Evolutionary conservation across 805 yeast genomes (phyloP), one percentile per base, ranked within the genome.

Genomic region (Kodamaea sagamina): DNA sequence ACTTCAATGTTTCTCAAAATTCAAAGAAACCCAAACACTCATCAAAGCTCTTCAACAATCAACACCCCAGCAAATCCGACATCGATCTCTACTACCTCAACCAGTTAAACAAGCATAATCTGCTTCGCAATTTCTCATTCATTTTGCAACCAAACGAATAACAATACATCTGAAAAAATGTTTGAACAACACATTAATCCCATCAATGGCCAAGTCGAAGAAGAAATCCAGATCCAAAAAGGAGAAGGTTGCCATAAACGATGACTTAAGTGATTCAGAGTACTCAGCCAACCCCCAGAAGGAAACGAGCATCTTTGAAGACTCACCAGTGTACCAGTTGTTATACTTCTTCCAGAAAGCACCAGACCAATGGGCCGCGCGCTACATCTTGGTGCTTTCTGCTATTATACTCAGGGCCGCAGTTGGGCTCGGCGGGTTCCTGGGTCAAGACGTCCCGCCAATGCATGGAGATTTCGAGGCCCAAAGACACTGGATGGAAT

Each of bases 381-480:
- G 93, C 40, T 87, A 88, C 60, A 79, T 88, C 36, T 77, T 86
- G 18, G 73, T 86, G 3, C 64, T 86, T 39, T 78, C 86, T 47
- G 88, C 95, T 1, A 62, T 90, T 4, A 78, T 92, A 8, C 74
- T 89, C 2, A 74, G 96, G 49, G 76, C 87, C 41, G 96, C 95
- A 1, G 83, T 92, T 16, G 96, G 97, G 0, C 69, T 90, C 27
- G 99, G 98, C 0, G 76, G 89, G 4, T 90, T 80, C 58, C 88
- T 96, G 16, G 99, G 99, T 0, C 60, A 63, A 47, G 65, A 66
- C 6, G 67, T 72, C 1, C 81, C 86, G 6, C 98, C 98, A 4
- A 79, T 88, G 79, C 81, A 71, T 68, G 99, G 99, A 5, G 99
- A 93, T 60, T 92, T 93, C 57, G 99, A 93, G 62, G 98, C 98